Percentiles rank a stretch among this genome's conserved stretches.
Conservation (phyloP, 1,284 basidiomycete genomes). For the Dichomitus squalens region DNA sequence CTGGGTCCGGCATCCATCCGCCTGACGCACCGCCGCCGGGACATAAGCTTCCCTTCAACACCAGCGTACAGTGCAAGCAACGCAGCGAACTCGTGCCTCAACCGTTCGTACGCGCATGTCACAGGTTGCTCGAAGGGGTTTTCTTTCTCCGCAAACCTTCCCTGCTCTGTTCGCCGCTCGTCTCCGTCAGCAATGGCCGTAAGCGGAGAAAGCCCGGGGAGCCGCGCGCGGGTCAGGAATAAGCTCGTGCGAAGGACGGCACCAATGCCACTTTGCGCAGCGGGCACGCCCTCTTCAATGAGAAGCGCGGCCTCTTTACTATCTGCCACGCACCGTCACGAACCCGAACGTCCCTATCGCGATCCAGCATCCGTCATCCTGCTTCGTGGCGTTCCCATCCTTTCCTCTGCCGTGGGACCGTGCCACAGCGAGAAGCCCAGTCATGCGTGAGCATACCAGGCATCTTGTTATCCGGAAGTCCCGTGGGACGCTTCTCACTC, state of each 20-base stretch:
- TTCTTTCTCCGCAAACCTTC: background rate
- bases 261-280: background rate
- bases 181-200: background rate
- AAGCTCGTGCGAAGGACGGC: constrained; percentile 23
- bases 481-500: constrained; percentile 23
- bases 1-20: constrained; percentile 11
- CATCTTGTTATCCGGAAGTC: constrained; percentile 11
- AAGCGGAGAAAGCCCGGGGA: constrained; percentile 23
- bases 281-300: background rate
- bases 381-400: background rate
- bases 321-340: background rate
- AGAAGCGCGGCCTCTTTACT: background rate
- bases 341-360: constrained; percentile 7
- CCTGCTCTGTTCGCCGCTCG: background rate
- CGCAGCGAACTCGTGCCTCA: background rate
- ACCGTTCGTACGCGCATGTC: background rate
- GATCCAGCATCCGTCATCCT: constrained; percentile 8
- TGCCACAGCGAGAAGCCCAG: constrained; percentile 5
- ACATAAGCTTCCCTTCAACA: constrained; percentile 17
- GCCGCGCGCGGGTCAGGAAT: constrained; percentile 19
- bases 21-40: constrained; percentile 11
- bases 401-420: background rate
- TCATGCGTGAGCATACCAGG: background rate
- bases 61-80: constrained; percentile 5
- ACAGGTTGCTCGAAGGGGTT: background rate